Percentiles rank a stretch among this genome's conserved stretches.
Conservation (phyloP, 352 stramenopile species). For the Phytophthora pluvialis region DNA sequence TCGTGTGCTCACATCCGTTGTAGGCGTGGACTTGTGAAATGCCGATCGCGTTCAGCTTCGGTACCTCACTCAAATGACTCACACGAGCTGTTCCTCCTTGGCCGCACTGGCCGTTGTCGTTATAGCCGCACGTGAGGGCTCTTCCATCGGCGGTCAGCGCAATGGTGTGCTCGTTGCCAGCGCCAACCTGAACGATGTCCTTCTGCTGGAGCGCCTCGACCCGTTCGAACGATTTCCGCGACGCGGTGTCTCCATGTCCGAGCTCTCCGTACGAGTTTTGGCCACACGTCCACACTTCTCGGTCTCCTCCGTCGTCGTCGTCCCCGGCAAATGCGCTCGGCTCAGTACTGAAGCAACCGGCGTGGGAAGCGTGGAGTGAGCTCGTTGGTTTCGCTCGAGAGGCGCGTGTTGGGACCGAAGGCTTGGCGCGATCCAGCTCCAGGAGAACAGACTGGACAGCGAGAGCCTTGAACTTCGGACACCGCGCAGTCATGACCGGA, state of each 20-base stretch:
- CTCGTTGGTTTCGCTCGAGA: slow-evolving; percentile 15
- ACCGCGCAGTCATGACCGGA: slow-evolving; percentile 32
- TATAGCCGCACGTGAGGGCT: slow-evolving; percentile 92
- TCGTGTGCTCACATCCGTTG: slow-evolving; percentile 94
- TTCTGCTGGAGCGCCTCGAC: slow-evolving; percentile 79
- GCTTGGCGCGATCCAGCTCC: slow-evolving; percentile 50
- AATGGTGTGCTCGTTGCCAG: slow-evolving; percentile 95
- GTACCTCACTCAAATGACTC: slow-evolving; percentile 71
- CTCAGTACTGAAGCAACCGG: slow-evolving; percentile 2
- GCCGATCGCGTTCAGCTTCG: slow-evolving; percentile 54
- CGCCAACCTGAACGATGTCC: slow-evolving; percentile 80
- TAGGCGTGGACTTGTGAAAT: slow-evolving; percentile 90
- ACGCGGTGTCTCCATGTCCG: slow-evolving; percentile 89
- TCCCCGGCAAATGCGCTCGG: slow-evolving; percentile 21
- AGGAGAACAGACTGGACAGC: slow-evolving; percentile 46
- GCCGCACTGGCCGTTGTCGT: slow-evolving; percentile 95
- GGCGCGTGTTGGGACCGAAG: slow-evolving; percentile 9
- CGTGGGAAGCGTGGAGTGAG: background rate
- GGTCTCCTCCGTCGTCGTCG: slow-evolving; percentile 58
- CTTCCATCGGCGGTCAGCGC: slow-evolving; percentile 75
- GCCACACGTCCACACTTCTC: slow-evolving; percentile 93
- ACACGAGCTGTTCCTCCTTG: slow-evolving; percentile 86
- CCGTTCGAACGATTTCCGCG: slow-evolving; percentile 83
- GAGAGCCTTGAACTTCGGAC: slow-evolving; percentile 59
- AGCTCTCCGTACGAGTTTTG: slow-evolving; percentile 96